Base-by-base conservation (phyloP, 163 green algal species). In the Coccomyxa subellipsoidea region DNA sequence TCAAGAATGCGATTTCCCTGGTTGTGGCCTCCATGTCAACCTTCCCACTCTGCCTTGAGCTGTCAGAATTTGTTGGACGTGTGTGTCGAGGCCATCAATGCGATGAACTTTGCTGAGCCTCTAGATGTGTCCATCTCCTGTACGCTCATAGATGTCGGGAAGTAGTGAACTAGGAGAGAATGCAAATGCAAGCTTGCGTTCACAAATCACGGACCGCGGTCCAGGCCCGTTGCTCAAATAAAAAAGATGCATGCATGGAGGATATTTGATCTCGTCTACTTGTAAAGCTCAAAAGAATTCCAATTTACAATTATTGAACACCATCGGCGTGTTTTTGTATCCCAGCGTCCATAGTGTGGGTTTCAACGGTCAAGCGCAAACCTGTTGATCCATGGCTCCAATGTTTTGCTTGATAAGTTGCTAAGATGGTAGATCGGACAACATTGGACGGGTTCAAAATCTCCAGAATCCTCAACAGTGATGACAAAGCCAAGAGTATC, bases 391-490 rank as follows among this genome's bases (percentile, higher is more conserved):
- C n/a, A n/a, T n/a, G n/a, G n/a, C n/a, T n/a, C n/a, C n/a, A 8
- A 23, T 1, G 4, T 73, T 73, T 34, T 36, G 66, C 66, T 32
- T 36, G 31, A n/a, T 34, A 8, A 73, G 1, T 18, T 35, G 31
- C 66, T 12, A 4, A 32, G n/a, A 32, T 73, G 29, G 4, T 27
- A 8, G 8, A 10, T n/a, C 29, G 15, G 66, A 34, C 27, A 36
- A 18, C n/a, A 18, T 34, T 73, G 66, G 29, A 34, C 15, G 66
- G 66, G 18, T 73, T 73, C 32, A 27, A 8, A 5, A 8, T 73
- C 2, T 54, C 80, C 2, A 38, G 36, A 47, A 38, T 86, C 0
- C 38, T 86, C 32, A 77, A 54, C 34, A 31, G 83, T 10, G 80
- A 69, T 29, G 70, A 73, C 10, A 54, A 38, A 18, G 71, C 54